These are phyloP conservation scores for Trametes gibbosa DNA, from an alignment of 768 basidiomycete genomes.

Conservation along the genomic window DNA sequence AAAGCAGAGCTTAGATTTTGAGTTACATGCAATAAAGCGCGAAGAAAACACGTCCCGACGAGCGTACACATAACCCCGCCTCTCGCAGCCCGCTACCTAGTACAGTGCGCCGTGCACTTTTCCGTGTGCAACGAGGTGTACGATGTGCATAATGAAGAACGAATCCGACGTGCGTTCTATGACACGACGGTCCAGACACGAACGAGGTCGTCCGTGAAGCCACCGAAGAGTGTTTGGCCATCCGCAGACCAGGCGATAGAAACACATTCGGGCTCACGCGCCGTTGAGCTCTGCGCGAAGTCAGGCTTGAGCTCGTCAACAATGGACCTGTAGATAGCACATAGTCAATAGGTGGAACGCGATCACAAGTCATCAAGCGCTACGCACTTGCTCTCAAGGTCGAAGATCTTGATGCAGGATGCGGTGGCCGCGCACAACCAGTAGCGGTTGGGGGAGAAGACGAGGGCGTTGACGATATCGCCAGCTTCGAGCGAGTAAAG, in stretches of 20 bases:
- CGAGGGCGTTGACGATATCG: conserved; percentile 97
- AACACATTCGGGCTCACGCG: conserved; percentile 86
- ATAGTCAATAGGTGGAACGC: neutral
- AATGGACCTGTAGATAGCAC: conserved; percentile 62
- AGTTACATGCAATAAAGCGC: conserved; percentile 23
- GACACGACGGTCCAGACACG: conserved; percentile 85
- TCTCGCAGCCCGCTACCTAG: conserved; percentile 18
- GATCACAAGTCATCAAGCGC: neutral
- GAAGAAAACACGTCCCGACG: conserved; percentile 19
- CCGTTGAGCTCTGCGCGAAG: conserved; percentile 72
- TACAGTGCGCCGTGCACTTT: conserved; percentile 22
- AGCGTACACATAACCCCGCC: conserved; percentile 19
- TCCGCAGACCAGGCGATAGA: conserved; percentile 99
- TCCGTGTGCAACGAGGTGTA: conserved; percentile 11
- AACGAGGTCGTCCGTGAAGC: conserved; percentile 93
- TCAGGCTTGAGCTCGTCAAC: conserved; percentile 99
- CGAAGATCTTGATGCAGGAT: conserved; percentile 98
- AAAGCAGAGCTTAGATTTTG: conserved; percentile 25
- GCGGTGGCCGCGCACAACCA: conserved; percentile 99
- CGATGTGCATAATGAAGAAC: conserved; percentile 4
- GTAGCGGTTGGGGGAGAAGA: conserved; percentile 99
- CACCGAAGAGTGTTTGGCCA: conserved; percentile 95
- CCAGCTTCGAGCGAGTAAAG: conserved; percentile 99
- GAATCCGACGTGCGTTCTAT: conserved; percentile 25
- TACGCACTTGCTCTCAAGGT: conserved; percentile 97